These are phyloP conservation scores for Gyromitra esculenta DNA, from an alignment of 2,329 filamentous ascomycete genomes.

Conservation along the genomic window DNA sequence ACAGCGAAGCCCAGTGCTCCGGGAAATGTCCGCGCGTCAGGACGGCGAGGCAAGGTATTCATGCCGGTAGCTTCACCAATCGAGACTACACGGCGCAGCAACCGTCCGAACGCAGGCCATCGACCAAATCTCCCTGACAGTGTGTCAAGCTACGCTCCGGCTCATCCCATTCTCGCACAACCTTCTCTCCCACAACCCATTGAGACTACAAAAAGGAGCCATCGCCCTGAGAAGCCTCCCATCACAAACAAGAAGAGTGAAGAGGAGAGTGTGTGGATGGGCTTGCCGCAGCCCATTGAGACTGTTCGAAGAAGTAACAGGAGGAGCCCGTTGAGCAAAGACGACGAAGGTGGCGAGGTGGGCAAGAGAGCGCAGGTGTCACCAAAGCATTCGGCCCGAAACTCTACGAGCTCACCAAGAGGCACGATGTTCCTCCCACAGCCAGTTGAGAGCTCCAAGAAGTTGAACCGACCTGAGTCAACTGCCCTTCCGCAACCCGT, in stretches of 20 bases:
- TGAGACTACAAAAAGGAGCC: constrained; percentile 55
- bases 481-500: constrained; percentile 55
- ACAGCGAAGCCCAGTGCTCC: constrained; percentile 22
- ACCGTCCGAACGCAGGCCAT: constrained; percentile 52
- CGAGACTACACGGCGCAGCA: constrained; percentile 49
- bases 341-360: constrained; percentile 40
- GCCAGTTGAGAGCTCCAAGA: constrained; percentile 55
- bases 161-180: constrained; percentile 49
- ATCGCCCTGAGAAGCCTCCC: constrained; percentile 46
- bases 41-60: constrained; percentile 52
- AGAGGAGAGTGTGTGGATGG: constrained; percentile 52
- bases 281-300: constrained; percentile 56
- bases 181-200: constrained; percentile 55
- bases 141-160: constrained; percentile 49
- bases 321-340: constrained; percentile 52
- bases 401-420: constrained; percentile 34
- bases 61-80: constrained; percentile 49
- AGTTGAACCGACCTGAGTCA: constrained; percentile 49
- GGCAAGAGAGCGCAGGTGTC: constrained; percentile 46
- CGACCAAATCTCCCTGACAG: constrained; percentile 52
- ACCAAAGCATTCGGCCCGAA: constrained; percentile 40
- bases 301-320: constrained; percentile 57
- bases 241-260: constrained; percentile 50
- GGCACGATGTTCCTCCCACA: constrained; percentile 53
- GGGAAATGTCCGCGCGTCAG: constrained; percentile 43